Evolutionary conservation across 2,329 filamentous ascomycete genomes (phyloP).

Genomic region (Botryotinia calthae): DNA sequence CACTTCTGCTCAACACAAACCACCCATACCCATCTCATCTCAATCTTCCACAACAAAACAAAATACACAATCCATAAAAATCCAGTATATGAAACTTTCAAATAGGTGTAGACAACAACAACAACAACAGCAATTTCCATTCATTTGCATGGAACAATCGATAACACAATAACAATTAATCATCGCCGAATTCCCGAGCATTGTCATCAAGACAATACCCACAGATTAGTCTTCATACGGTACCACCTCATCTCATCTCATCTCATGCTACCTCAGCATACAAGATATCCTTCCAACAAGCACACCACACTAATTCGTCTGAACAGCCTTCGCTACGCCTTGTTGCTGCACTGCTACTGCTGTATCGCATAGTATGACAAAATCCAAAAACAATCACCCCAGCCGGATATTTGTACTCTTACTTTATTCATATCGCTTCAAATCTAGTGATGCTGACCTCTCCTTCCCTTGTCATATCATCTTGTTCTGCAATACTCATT

Average conservation of each 20-base stretch:
- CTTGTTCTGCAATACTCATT: rapidly evolving
- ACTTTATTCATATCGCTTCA: background rate
- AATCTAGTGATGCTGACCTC: background rate
- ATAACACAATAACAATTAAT: background rate
- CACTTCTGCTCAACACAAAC: background rate
- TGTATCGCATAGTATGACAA: background rate
- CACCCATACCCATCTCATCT: background rate
- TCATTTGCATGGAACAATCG: background rate
- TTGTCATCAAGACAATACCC: background rate
- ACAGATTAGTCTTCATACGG: background rate
- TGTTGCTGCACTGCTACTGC: background rate
- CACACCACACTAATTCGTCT: background rate
- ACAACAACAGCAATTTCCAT: no score
- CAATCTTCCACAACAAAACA: background rate
- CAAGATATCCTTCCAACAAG: background rate
- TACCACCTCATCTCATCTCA: background rate
- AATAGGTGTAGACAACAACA: background rate
- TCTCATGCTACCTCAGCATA: background rate
- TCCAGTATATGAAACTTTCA: background rate
- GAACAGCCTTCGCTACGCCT: background rate
- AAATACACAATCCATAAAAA: background rate
- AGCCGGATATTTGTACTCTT: background rate
- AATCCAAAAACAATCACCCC: background rate
- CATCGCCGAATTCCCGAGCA: background rate
- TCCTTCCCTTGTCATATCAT: background rate